phyloP scores from a whole-genome alignment of 169 alveolate species.

The Plasmodium inui region DNA sequence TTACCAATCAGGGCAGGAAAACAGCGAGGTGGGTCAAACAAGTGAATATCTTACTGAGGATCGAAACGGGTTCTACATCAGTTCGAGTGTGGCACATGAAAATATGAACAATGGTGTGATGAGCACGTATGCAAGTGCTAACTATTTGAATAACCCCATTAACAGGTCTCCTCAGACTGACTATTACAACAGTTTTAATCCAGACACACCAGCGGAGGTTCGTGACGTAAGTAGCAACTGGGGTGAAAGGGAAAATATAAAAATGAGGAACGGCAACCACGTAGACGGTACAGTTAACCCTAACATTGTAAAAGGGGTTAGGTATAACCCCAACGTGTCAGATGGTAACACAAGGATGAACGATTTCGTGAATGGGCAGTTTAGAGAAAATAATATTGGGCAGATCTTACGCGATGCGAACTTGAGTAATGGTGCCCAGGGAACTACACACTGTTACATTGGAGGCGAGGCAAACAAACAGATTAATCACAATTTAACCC shows the following conservation, averaged over 20 bases:
- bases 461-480: neutral
- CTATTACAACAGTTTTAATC: neutral
- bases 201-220: neutral
- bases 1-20: neutral
- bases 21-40: neutral
- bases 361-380: neutral
- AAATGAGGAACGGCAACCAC: neutral
- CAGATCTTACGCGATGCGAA: neutral
- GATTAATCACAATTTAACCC: neutral
- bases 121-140: neutral
- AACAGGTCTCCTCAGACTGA: neutral
- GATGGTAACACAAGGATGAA: neutral
- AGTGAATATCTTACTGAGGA: neutral
- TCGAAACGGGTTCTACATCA: neutral
- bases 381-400: neutral
- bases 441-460: neutral
- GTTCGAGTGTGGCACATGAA: neutral
- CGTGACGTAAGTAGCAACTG: neutral
- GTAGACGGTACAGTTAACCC: neutral
- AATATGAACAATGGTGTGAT: neutral
- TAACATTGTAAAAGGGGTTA: neutral
- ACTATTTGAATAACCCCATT: neutral
- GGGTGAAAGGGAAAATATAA: constrained; percentile 6
- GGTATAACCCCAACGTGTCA: neutral
- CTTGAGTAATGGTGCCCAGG: neutral